Evolutionary conservation across 805 yeast species (phyloP), one percentile per base, ranked within the genome.

Genomic region (Starmerella bombi): DNA sequence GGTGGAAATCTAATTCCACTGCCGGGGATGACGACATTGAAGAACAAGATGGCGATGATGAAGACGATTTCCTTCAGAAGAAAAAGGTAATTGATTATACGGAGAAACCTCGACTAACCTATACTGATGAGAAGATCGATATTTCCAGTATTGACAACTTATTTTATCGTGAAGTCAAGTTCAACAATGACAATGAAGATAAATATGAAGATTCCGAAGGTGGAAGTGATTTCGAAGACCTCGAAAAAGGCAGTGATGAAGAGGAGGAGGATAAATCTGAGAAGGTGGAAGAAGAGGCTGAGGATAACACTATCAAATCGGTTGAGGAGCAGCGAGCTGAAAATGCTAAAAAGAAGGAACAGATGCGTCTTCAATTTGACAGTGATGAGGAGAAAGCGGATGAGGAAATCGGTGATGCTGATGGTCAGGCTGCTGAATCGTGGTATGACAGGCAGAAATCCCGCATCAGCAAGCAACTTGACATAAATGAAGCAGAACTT

Each of bases 391-490:
- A 75, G 42, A 75, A 75, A 34, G 78, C 74, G 43, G 74, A 74
- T 50, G 82, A 81, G 15, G 84, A 77, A 20, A n/a, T n/a, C n/a
- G n/a, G n/a, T n/a, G 20, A 32, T n/a, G 27, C 5, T 8, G 82
- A 78, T 47, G 94, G 83, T 48, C 78, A 73, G 41, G 93, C 81
- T 56, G 84, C 83, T 42, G 96, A 88, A 53, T 85, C 95, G 0
- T 91, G 98, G 98, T 91, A 88, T 59, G 97, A 88, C 59, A 75
- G 80, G 60, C 96, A 91, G 60, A 91, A 91, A 65, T 93, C 94
- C 45, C 88, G 86, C 56, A 86, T 93, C 76, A 85, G 94, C 42
- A 88, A 91, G 59, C 98, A 91, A 63, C 65, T 82, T 48, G 97
- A 88, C 46, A 85, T 93, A 62, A 93, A 91, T 61, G 81, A 83